Evolutionary conservation across 306 rosid species (phyloP).

Genomic region (Dicorynia guianensis): DNA sequence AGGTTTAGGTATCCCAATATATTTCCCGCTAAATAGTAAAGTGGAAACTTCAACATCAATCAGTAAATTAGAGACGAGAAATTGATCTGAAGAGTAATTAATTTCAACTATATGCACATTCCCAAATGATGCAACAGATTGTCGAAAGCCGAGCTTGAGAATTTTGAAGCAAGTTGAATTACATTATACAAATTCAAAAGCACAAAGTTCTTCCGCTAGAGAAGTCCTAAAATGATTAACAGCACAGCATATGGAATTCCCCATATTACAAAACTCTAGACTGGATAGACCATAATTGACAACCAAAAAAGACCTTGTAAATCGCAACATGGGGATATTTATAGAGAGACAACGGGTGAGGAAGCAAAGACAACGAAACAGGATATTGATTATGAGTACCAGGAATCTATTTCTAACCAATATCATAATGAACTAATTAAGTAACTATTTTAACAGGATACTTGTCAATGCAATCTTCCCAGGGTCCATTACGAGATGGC

Average conservation of each 20-base stretch:
- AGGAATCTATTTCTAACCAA: constrained; percentile 47
- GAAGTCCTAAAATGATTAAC: neutral
- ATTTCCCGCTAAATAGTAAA: neutral
- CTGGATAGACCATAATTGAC: constrained; percentile 37
- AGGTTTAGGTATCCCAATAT: neutral
- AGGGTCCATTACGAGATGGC: constrained; percentile 72
- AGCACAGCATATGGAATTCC: constrained; percentile 35
- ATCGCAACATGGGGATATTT: constrained; percentile 26
- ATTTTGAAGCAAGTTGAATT: constrained; percentile 23
- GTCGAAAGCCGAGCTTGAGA: neutral
- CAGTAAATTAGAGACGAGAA: neutral
- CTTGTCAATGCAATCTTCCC: constrained; percentile 75
- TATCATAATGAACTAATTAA: constrained; percentile 37
- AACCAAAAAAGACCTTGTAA: constrained; percentile 36
- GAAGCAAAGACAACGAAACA: neutral
- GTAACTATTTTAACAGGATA: constrained; percentile 66
- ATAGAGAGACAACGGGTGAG: neutral
- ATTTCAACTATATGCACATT: neutral
- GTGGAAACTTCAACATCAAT: neutral
- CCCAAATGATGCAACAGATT: neutral
- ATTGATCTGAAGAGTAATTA: neutral
- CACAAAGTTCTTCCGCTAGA: neutral
- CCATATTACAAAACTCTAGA: constrained; percentile 29
- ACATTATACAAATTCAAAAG: neutral
- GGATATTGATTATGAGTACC: constrained; percentile 30